Evolutionary conservation across 192 early-diverging fungal species (phyloP), one percentile per base, ranked within the genome.

Genomic region (Coemansia sp.): DNA sequence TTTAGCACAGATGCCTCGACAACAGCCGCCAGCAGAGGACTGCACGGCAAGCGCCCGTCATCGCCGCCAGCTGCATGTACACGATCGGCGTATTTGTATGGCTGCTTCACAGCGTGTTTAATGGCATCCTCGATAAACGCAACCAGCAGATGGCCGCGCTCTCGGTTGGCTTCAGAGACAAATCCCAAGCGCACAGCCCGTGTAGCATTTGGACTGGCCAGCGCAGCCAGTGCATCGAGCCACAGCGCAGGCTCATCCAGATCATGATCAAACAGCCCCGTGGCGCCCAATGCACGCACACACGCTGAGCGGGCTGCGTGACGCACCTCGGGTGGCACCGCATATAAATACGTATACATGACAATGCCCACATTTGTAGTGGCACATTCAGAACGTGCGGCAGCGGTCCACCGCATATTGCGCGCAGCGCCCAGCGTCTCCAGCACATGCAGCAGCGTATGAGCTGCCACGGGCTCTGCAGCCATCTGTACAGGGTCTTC

Each of bases 1-100:
- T 67, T 79, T 8, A 79, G 57, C 35, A 81, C 55, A 4, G 62
- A 72, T 0, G 72, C 65, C 47, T 81, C 72, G 11, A 66, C 62
- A 1, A 75, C 29, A 1, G 78, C 78, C 0, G 78, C 32, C 54
- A 81, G 61, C 23, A 81, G 56, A 0, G 72, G 78, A 21, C 78
- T 81, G n/a, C 74, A 75, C 9, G 65, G 72, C 38, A 80, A 54
- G 1, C 24, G 51, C 5, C 43, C 22, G 14, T 50, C 32, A 2
- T 38, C 57, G 1, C 29, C 43, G 8, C 59, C 45, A 1, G 60
- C 58, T 12, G 63, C 57, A 52, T 62, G 45, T 24, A 81, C 58
- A n/a, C 73, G 69, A 27, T 75, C 78, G 12, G 68, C 78, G 41
- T 81, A 72, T 39, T 69, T 74, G 73, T 81, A 62, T 23, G 78